A percentile compares a stretch with the other conserved stretches of the same genome.
Conservation (phyloP, 441 rosid species). For the Adansonia grandidieri region DNA sequence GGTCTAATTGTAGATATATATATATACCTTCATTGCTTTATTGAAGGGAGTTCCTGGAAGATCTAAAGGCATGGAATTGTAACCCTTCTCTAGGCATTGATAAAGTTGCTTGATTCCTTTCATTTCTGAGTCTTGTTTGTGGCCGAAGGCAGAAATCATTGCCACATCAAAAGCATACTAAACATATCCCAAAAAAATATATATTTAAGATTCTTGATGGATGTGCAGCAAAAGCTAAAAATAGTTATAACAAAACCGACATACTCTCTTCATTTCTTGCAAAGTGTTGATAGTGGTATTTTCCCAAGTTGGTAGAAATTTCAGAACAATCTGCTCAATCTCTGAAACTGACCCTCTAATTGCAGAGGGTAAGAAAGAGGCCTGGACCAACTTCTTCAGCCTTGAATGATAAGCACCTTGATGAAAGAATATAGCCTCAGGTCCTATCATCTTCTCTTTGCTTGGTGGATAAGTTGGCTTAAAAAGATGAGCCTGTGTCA, state of each 20-base stretch:
- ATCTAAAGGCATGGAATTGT: slow-evolving; percentile 90
- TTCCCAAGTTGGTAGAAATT: slow-evolving; percentile 60
- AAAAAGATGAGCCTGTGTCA: slow-evolving; percentile 70
- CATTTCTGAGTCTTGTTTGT: slow-evolving; percentile 49
- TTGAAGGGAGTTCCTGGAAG: slow-evolving; percentile 80
- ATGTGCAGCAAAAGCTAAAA: slow-evolving; percentile 18
- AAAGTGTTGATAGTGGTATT: slow-evolving; percentile 61
- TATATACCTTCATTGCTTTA: slow-evolving; percentile 72
- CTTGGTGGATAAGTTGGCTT: slow-evolving; percentile 89
- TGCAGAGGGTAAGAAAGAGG: slow-evolving; percentile 73
- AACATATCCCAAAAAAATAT: neutral
- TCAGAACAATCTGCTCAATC: slow-evolving; percentile 66
- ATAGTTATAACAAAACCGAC: slow-evolving; percentile 12
- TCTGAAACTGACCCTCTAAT: slow-evolving; percentile 64
- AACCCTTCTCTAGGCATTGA: slow-evolving; percentile 75
- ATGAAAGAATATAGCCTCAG: slow-evolving; percentile 81
- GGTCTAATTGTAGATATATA: neutral
- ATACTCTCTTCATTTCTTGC: slow-evolving; percentile 81
- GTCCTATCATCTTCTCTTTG: slow-evolving; percentile 89
- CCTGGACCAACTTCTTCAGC: slow-evolving; percentile 68
- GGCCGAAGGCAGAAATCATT: slow-evolving; percentile 72
- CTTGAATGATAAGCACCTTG: slow-evolving; percentile 77
- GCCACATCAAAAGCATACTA: slow-evolving; percentile 97
- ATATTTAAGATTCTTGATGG: slow-evolving; percentile 11
- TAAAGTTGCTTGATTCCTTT: slow-evolving; percentile 66